Base-by-base conservation (phyloP, 495 filamentous ascomycete species). In the Annulohypoxylon moriforme region DNA sequence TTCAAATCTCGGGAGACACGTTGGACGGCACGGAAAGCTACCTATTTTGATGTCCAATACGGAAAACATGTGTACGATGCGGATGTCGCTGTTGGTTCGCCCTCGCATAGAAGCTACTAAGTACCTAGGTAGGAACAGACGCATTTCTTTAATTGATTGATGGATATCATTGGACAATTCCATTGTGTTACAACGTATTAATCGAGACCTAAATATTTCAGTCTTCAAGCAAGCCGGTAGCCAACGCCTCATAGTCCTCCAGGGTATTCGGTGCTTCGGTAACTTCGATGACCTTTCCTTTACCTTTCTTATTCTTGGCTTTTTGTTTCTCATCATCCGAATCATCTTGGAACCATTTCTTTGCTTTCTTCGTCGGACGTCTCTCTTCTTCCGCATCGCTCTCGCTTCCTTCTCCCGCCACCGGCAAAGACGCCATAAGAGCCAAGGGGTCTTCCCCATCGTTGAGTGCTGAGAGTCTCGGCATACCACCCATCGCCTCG, bases 191-290 rank as follows among this genome's bases (percentile, higher is more conserved):
- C 13, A 47, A 25, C 55, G 33, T 61, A 52, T 24, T 40, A 59
- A 66, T 50, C 56, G n/a, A 65, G 8, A 34, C 31, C 38, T 22
- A 24, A 38, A 40, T 44, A 27, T 25, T 18, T 66, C 49, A 85
- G 57, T 82, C 85, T 58, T 86, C 91, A 75, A 98, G 83, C 76
- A 98, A 81, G 1, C 93, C 94, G 69, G 91, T 88, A 70, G 95
- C 95, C 86, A 97, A 75, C 60, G 91, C 89, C 81, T 98, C 95
- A 78, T 97, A 82, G 85, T 97, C 93, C 74, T 95, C 92, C 81
- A 97, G 79, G 24, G 91, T 97, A 79, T 94, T 89, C 60, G 93
- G 93, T 79, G 91, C 89, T 42, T 88, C 81, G 24, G 83, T 83
- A 67, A 86, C 83, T 70, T 86, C 82, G 69, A 86, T 84, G 50